A percentile compares a stretch with the other conserved stretches of the same genome.
Evolutionary conservation across 169 alveolate genomes (phyloP).

Genomic region (Blepharisma undulans): DNA sequence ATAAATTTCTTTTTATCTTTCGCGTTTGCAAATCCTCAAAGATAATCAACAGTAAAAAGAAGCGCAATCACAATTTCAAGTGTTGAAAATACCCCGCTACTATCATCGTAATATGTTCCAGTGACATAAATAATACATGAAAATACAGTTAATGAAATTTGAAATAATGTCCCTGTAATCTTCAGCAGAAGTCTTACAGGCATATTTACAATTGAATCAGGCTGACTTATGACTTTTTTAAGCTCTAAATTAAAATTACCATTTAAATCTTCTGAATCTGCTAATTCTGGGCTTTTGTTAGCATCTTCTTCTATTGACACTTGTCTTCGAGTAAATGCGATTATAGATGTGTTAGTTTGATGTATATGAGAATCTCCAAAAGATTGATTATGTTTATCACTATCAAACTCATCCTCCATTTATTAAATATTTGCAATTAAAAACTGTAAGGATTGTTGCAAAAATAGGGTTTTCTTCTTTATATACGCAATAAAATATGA

Average conservation of each 20-base stretch:
- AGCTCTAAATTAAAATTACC: neutral
- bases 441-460: too few species aligned
- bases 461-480: too few species aligned
- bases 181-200: conserved; percentile 19
- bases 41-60: conserved; percentile 39
- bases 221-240: neutral
- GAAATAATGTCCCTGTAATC: conserved; percentile 38
- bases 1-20: conserved; percentile 35
- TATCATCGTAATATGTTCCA: conserved; percentile 13
- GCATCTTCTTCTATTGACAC: neutral
- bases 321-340: neutral
- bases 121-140: conserved; percentile 49
- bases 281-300: neutral
- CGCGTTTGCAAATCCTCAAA: conserved; percentile 40
- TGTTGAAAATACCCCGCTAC: neutral
- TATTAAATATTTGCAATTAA: neutral
- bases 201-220: neutral
- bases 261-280: neutral
- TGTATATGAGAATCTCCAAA: neutral
- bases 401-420: neutral
- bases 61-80: conserved; percentile 38
- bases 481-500: neutral
- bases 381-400: neutral
- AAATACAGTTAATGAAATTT: conserved; percentile 40
- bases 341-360: neutral